These are phyloP conservation scores for Diutina catenulata DNA, from an alignment of 1,139 yeast genomes.

Conservation along the genomic window DNA sequence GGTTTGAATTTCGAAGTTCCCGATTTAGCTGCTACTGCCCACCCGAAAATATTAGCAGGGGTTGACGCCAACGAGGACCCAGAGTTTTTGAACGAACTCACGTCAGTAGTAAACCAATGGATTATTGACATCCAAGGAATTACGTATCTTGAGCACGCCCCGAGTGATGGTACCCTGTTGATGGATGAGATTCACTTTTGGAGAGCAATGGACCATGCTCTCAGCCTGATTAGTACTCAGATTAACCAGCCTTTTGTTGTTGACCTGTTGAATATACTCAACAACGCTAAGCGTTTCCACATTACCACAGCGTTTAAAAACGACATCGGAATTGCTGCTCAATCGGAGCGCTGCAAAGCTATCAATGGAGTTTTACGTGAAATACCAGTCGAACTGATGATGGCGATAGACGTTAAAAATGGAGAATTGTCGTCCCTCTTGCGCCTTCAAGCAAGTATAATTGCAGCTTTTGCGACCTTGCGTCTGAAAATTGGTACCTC, in stretches of 20 bases:
- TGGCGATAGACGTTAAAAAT: no score
- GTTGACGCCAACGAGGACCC: slow-evolving; percentile 26
- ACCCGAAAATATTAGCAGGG: neutral
- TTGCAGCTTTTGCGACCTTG: no score
- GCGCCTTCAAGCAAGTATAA: no score
- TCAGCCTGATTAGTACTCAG: slow-evolving; percentile 48
- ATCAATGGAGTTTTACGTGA: slow-evolving; percentile 1
- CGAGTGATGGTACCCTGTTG: slow-evolving; percentile 35
- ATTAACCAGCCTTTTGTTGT: slow-evolving; percentile 41
- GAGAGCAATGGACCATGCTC: slow-evolving; percentile 59
- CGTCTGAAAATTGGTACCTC: no score
- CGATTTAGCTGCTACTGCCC: neutral
- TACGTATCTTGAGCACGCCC: slow-evolving; percentile 39
- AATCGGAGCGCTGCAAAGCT: neutral
- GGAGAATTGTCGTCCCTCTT: no score
- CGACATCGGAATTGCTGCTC: slow-evolving; percentile 49
- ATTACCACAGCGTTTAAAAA: slow-evolving; percentile 62
- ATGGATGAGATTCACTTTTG: slow-evolving; percentile 71
- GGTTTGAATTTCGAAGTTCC: neutral
- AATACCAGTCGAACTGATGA: neutral
- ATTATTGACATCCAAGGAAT: slow-evolving; percentile 49
- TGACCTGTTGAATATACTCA: slow-evolving; percentile 50
- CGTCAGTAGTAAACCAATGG: slow-evolving; percentile 64
- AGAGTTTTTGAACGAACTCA: slow-evolving; percentile 50
- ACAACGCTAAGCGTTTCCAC: slow-evolving; percentile 68